A percentile compares a stretch with the other conserved stretches of the same genome.
Conservation (phyloP, 1,284 basidiomycete genomes). For the Boletus smithii region DNA sequence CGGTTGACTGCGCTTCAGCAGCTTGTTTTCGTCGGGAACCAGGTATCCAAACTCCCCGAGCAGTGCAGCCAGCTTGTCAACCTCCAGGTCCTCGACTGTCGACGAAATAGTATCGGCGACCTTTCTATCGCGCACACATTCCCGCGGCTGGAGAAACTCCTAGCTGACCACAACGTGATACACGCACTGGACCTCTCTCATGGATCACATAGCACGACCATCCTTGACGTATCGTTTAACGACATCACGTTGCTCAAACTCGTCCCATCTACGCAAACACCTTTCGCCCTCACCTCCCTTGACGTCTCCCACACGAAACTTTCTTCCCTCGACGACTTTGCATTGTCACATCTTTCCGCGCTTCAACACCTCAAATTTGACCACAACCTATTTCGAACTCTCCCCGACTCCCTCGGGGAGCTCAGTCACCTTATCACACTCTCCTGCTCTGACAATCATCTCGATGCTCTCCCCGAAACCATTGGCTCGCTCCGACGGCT, state of each 20-base stretch:
- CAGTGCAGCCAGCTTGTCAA: slow-evolving; percentile 61
- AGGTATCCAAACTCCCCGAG: slow-evolving; percentile 73
- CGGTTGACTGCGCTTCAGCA: slow-evolving; percentile 67
- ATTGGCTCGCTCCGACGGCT: slow-evolving; percentile 80
- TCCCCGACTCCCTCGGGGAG: slow-evolving; percentile 80
- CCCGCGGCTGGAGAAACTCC: slow-evolving; percentile 64
- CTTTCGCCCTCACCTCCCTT: slow-evolving; percentile 73
- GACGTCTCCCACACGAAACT: slow-evolving; percentile 92
- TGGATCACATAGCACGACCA: slow-evolving; percentile 53
- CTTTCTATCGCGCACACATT: slow-evolving; percentile 67
- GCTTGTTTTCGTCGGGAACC: slow-evolving; percentile 88
- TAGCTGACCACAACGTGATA: slow-evolving; percentile 80
- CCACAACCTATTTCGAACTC: slow-evolving; percentile 82
- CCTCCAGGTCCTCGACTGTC: slow-evolving; percentile 75
- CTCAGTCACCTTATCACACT: slow-evolving; percentile 72
- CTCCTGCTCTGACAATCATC: slow-evolving; percentile 87
- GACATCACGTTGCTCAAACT: slow-evolving; percentile 81
- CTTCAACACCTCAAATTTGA: slow-evolving; percentile 74
- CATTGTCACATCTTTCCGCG: slow-evolving; percentile 71
- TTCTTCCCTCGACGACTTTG: slow-evolving; percentile 74
- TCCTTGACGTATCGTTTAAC: slow-evolving; percentile 73
- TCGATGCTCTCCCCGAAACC: slow-evolving; percentile 73
- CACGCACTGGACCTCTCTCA: slow-evolving; percentile 77
- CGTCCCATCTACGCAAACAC: slow-evolving; percentile 51
- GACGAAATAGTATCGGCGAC: slow-evolving; percentile 80